These are phyloP conservation scores for Bipolaris gigantea DNA, from an alignment of 2,329 filamentous ascomycete species.

Conservation along the genomic window DNA sequence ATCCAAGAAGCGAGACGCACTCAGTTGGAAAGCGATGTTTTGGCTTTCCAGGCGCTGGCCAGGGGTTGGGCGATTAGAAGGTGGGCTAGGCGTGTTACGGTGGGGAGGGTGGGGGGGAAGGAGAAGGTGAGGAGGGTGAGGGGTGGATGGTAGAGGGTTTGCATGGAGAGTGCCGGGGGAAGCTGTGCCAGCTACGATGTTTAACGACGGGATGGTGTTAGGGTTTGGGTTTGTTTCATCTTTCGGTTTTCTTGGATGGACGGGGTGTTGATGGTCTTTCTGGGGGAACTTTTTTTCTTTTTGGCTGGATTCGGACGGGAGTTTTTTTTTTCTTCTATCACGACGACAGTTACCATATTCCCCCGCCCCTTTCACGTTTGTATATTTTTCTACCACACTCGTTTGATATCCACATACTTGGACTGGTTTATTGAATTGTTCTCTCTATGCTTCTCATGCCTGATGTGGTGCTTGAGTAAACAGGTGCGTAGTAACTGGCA, in stretches of 20 bases:
- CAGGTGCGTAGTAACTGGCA: not conserved
- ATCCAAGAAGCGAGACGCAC: conserved; percentile 43
- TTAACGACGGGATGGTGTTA: not conserved
- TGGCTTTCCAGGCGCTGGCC: conserved; percentile 49
- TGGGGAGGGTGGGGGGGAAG: conserved; percentile 34
- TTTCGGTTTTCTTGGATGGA: not conserved
- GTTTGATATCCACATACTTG: not conserved
- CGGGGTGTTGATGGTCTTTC: not conserved
- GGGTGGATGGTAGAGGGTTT: conserved; percentile 38
- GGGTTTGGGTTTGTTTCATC: not conserved
- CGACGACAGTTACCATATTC: not conserved
- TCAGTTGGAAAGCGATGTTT: conserved; percentile 43
- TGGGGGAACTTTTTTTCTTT: not conserved
- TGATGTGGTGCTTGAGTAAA: not conserved
- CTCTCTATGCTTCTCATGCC: too few species aligned
- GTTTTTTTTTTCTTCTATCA: not conserved
- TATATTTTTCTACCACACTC: not conserved
- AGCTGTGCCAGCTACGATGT: not conserved
- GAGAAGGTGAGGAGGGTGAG: conserved; percentile 40
- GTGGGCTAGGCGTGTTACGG: conserved; percentile 31
- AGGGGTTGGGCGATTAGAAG: conserved; percentile 47
- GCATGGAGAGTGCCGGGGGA: not conserved
- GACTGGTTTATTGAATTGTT: not conserved
- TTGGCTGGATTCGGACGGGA: not conserved
- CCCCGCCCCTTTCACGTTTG: not conserved